phyloP scores from a whole-genome alignment of 2,329 filamentous ascomycete genomes.

The Exophiala bonariae region DNA sequence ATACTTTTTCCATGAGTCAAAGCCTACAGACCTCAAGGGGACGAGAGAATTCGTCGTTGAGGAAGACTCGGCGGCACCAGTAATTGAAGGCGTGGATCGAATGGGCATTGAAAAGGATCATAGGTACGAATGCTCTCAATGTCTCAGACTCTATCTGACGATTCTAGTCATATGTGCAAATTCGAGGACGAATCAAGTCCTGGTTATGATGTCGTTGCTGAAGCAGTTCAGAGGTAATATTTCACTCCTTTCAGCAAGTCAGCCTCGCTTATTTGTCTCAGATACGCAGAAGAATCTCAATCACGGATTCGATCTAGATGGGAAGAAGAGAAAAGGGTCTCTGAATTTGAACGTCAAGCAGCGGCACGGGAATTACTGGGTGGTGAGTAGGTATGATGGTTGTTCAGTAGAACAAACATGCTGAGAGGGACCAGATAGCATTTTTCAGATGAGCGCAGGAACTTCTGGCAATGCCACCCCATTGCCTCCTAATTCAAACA shows the following conservation, averaged over 20 bases:
- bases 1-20: constrained; percentile 75
- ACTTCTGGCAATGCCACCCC: constrained; percentile 8
- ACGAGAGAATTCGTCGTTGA: constrained; percentile 68
- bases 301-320: constrained; percentile 58
- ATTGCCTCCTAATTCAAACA: constrained; percentile 1
- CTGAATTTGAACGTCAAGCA: constrained; percentile 37
- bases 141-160: background rate
- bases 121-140: constrained; percentile 10
- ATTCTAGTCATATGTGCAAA: constrained; percentile 65
- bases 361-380: constrained; percentile 40
- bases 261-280: constrained; percentile 25
- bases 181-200: constrained; percentile 65
- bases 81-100: constrained; percentile 67
- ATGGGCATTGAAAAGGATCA: constrained; percentile 76
- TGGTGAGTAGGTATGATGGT: constrained; percentile 26
- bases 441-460: constrained; percentile 11
- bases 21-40: constrained; percentile 68
- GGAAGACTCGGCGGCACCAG: constrained; percentile 67
- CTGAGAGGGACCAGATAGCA: constrained; percentile 13
- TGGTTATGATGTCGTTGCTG: constrained; percentile 60
- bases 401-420: background rate
- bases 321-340: constrained; percentile 55
- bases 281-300: constrained; percentile 54
- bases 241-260: background rate
- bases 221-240: constrained; percentile 38